A percentile compares a stretch with the other conserved stretches of the same genome.
These are phyloP conservation scores for Fraxinus cuspidata DNA, from an alignment of 257 asterid genomes.

Conservation along the genomic window DNA sequence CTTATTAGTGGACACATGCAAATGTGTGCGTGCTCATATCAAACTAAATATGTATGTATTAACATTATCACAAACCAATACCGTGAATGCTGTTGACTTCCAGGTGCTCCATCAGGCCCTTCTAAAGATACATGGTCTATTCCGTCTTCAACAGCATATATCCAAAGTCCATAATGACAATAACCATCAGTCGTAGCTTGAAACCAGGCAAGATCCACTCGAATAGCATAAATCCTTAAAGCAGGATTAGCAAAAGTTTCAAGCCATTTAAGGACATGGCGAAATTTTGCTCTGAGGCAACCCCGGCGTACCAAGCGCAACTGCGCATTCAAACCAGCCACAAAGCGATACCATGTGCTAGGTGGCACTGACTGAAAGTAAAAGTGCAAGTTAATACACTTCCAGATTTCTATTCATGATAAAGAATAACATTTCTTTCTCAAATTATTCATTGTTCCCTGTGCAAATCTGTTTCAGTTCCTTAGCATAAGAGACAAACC, in stretches of 20 bases:
- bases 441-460: conserved; percentile 10
- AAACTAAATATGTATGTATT: neutral
- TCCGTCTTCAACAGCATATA: conserved; percentile 66
- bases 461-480: conserved; percentile 7
- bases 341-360: conserved; percentile 92
- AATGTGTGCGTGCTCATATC: conserved; percentile 1
- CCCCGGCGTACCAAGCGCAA: conserved; percentile 89
- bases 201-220: conserved; percentile 83
- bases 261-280: conserved; percentile 77
- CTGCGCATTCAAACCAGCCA: conserved; percentile 96
- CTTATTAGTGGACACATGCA: neutral
- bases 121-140: conserved; percentile 44
- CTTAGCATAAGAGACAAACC: conserved; percentile 49
- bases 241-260: conserved; percentile 87
- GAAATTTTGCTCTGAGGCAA: conserved; percentile 68
- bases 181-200: conserved; percentile 71
- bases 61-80: conserved; percentile 35
- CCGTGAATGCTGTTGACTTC: conserved; percentile 57
- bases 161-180: conserved; percentile 78
- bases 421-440: neutral
- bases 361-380: conserved; percentile 82
- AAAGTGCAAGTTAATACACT: conserved; percentile 13
- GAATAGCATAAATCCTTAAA: conserved; percentile 60
- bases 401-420: neutral
- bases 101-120: conserved; percentile 48